Conservation (phyloP, 164 flowering plant species). For the Paratinospora sagittata region DNA sequence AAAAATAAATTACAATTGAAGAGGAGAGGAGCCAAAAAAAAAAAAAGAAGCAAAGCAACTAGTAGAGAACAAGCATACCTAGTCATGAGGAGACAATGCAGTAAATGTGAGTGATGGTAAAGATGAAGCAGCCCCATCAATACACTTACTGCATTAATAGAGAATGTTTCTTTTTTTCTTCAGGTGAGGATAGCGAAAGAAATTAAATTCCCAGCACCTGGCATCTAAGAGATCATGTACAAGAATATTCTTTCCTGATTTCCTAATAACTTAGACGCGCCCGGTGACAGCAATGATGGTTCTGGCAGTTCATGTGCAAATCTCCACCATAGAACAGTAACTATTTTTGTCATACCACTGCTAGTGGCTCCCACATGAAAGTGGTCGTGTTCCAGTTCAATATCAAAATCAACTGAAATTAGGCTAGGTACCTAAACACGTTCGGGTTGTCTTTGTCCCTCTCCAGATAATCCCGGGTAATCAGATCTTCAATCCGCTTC, state of each 20-base stretch:
- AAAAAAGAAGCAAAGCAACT: not conserved
- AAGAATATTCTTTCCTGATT: not conserved
- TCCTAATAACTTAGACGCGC: not conserved
- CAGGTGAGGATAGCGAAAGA: not conserved
- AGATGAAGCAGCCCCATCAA: not conserved
- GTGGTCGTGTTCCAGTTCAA: conserved; percentile 3
- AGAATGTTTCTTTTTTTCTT: not conserved
- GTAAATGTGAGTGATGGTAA: not conserved
- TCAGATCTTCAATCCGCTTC: conserved; percentile 76
- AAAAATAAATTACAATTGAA: not conserved
- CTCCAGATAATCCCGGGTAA: conserved; percentile 80
- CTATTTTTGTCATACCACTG: conserved; percentile 9
- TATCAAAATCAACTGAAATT: conserved; percentile 20
- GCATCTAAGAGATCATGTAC: not conserved
- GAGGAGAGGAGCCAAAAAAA: not conserved
- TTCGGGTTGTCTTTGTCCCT: conserved; percentile 79
- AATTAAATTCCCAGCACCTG: not conserved
- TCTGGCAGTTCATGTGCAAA: not conserved
- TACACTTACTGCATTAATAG: not conserved
- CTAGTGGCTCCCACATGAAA: conserved; percentile 8
- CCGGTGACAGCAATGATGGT: not conserved
- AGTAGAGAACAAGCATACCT: not conserved
- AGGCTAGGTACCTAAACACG: conserved; percentile 76
- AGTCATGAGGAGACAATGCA: conserved; percentile 1
- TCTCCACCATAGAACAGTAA: not conserved